These are phyloP conservation scores for Thuidium tamariscinum DNA, from an alignment of 225 moss, liverwort and hornwort genomes.

Conservation along the genomic window DNA sequence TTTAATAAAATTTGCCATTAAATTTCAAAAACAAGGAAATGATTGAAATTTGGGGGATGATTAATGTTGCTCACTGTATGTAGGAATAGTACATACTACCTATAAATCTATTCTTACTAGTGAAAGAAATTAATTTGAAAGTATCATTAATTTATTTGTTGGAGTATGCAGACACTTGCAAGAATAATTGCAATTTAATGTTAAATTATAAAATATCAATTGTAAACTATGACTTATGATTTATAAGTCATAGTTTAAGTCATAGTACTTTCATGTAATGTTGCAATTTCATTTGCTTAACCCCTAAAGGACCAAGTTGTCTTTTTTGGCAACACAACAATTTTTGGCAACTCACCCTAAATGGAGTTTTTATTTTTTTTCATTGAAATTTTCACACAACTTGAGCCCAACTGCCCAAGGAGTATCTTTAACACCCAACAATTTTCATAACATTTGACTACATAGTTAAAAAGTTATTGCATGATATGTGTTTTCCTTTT, in stretches of 20 bases:
- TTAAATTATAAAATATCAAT: not conserved
- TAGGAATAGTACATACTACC: rapidly evolving
- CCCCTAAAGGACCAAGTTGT: no score
- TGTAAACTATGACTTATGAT: not conserved
- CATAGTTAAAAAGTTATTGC: no score
- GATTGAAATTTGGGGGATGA: no score
- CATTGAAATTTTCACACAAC: no score
- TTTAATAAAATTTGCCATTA: no score
- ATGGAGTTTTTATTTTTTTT: no score
- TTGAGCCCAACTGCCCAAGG: no score
- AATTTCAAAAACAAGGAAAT: not conserved
- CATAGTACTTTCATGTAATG: not conserved
- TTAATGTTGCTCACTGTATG: rapidly evolving
- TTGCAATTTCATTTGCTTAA: not conserved
- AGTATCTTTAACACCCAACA: no score
- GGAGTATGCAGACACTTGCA: not conserved
- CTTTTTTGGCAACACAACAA: not conserved
- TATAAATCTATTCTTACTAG: not conserved
- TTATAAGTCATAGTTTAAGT: no score
- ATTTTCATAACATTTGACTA: no score
- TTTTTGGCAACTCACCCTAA: no score
- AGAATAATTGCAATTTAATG: not conserved
- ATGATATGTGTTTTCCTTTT: no score
- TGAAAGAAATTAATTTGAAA: not conserved
- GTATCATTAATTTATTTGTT: not conserved